A percentile compares a stretch with the other conserved stretches of the same genome.
phyloP scores from a whole-genome alignment of 2,329 filamentous ascomycete species.

The Fusarium sp. region DNA sequence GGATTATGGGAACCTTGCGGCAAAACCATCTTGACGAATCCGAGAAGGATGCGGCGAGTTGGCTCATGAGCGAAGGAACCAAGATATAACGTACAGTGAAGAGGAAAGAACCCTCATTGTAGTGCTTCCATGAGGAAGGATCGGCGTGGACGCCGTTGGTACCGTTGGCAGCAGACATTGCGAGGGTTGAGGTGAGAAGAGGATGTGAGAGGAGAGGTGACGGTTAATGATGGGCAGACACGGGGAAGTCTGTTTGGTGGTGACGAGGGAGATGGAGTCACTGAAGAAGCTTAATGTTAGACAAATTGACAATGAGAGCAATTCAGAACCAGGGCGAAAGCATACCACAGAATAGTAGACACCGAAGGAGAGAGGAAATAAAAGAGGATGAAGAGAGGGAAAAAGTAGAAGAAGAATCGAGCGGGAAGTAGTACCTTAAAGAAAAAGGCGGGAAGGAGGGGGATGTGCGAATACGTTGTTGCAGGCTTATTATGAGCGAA shows the following conservation, averaged over 20 bases:
- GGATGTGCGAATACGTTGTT: slow-evolving; percentile 49
- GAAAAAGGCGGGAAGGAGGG: slow-evolving; percentile 48
- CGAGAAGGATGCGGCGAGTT: background rate
- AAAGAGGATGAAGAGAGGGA: slow-evolving; percentile 39
- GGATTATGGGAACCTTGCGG: slow-evolving; percentile 17
- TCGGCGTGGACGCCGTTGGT: slow-evolving; percentile 55
- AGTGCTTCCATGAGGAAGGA: slow-evolving; percentile 57
- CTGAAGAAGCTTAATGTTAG: slow-evolving; percentile 39
- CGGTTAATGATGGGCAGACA: slow-evolving; percentile 42
- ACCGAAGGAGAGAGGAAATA: slow-evolving; percentile 28
- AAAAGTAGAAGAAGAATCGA: slow-evolving; percentile 48
- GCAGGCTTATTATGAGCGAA: slow-evolving; percentile 41
- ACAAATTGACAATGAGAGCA: slow-evolving; percentile 12
- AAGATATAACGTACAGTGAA: slow-evolving; percentile 73
- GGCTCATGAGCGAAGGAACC: background rate
- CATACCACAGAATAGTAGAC: slow-evolving; percentile 26
- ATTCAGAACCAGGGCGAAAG: slow-evolving; percentile 5
- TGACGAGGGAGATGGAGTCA: slow-evolving; percentile 43
- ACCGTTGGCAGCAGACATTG: slow-evolving; percentile 67
- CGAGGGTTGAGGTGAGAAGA: slow-evolving; percentile 53
- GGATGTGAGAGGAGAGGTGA: slow-evolving; percentile 32
- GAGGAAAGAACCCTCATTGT: slow-evolving; percentile 79
- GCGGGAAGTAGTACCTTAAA: slow-evolving; percentile 47
- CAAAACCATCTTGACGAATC: slow-evolving; percentile 5
- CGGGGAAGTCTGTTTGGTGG: slow-evolving; percentile 39